Evolutionary conservation across 176 grass and related monocot genomes (phyloP).

Genomic region (Oryza officinalis): DNA sequence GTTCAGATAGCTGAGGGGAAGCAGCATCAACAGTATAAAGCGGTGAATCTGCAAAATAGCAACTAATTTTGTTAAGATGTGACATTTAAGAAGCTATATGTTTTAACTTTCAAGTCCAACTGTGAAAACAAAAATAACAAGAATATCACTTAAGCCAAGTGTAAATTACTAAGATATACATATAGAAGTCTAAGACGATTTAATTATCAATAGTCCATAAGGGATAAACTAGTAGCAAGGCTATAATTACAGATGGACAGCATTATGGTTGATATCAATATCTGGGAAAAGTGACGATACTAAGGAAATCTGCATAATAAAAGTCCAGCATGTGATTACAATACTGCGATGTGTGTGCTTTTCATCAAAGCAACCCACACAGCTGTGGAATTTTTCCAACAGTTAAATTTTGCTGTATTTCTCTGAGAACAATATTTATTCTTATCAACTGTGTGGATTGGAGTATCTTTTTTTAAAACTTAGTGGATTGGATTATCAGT

Average conservation of each 20-base stretch:
- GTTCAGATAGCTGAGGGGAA: neutral
- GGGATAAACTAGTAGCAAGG: neutral
- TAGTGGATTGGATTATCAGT: neutral
- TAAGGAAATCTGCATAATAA: neutral
- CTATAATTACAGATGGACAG: neutral
- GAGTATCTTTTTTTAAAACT: neutral
- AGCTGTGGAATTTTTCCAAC: neutral
- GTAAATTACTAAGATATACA: neutral
- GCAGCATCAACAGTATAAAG: neutral
- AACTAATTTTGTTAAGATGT: conserved; percentile 11
- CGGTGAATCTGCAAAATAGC: conserved; percentile 43
- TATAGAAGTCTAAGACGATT: neutral
- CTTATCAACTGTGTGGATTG: neutral
- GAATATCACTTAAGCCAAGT: conserved; percentile 4
- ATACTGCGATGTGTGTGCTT: neutral
- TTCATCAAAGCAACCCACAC: neutral
- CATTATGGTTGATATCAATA: neutral
- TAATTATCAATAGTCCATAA: neutral
- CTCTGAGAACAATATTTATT: neutral
- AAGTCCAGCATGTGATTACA: neutral
- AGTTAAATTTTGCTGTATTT: neutral
- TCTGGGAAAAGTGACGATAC: neutral
- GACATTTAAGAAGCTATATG: conserved; percentile 10
- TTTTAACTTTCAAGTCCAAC: neutral
- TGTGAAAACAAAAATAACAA: neutral